Evolutionary conservation across 495 filamentous ascomycete species (phyloP).

Genomic region (Immersiella caudata): DNA sequence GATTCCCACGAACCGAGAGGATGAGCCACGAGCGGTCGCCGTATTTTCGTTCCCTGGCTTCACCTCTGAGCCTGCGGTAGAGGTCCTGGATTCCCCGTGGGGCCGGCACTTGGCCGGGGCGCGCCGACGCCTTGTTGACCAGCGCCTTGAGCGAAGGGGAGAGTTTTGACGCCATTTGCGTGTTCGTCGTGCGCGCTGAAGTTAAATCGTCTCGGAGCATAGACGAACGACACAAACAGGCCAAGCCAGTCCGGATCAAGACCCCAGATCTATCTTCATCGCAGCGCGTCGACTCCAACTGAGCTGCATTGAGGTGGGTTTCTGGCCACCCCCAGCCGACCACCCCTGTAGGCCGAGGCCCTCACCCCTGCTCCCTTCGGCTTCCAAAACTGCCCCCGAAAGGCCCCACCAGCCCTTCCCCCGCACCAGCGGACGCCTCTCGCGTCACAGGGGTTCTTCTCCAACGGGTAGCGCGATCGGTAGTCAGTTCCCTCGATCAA

Average conservation of each 20-base stretch:
- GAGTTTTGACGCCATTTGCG: constrained; percentile 65
- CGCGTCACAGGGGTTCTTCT: background rate
- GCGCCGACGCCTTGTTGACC: constrained; percentile 68
- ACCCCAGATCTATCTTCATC: background rate
- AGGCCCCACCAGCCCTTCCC: constrained; percentile 2
- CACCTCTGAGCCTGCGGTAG: constrained; percentile 60
- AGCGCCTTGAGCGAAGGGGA: constrained; percentile 68
- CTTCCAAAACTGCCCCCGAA: constrained; percentile 10
- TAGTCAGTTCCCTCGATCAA: background rate
- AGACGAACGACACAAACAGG: background rate
- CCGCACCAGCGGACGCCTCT: background rate
- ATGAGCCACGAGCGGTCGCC: constrained; percentile 65
- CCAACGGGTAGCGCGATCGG: background rate
- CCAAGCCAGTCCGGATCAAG: background rate
- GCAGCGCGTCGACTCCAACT: background rate
- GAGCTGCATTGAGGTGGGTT: too few species aligned
- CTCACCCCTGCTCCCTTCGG: background rate
- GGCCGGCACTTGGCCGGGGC: constrained; percentile 66
- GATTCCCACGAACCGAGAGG: constrained; percentile 54
- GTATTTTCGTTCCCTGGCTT: constrained; percentile 56
- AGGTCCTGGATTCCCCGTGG: constrained; percentile 60
- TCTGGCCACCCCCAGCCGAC: too few species aligned
- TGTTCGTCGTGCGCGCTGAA: background rate
- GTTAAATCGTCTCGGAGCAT: background rate
- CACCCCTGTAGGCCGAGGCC: background rate